Evolutionary conservation across 176 grass and related monocot genomes (phyloP), one percentile per base, ranked within the genome.

Genomic region (Tillandsia fasciculata): DNA sequence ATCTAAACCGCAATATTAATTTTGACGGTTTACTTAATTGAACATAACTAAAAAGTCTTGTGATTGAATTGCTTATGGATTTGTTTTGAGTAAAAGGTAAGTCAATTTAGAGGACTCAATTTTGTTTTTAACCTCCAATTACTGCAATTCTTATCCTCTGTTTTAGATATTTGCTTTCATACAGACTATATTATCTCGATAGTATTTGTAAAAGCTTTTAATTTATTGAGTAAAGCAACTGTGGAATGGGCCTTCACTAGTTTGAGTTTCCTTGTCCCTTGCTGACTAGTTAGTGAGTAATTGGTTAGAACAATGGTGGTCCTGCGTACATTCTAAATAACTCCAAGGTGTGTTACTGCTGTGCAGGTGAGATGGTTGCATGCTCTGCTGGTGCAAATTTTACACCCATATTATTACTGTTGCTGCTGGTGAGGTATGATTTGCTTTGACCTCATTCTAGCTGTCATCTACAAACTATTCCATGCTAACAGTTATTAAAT

Each of bases 341-440:
- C 28, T 9, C 9, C 8, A 11, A 9, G 4, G 17, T 77, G 2
- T 66, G 11, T 54, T 77, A 49, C 48, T 77, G 48, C 3, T 48
- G 8, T 49, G 61, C 77, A 92, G 89, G 85, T 77, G 82, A 80
- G 28, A 85, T 89, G 81, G 84, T 88, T 51, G 84, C 90, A 0
- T 83, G 82, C 70, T 87, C 93, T 78, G 87, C 95, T 71, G 89
- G 89, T 69, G 84, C 86, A 58, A 94, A 87, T 79, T 99, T 99
- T 71, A 90, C 90, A 29, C 95, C 95, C 95, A 99, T 78, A 76
- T 94, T 49, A 83, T 99, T 33, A 99, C 90, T 51, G 90, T 99
- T 47, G 90, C 95, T 68, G 81, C 87, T 56, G 95, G 95, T 15
- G 90, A 99, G 95, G 95, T 99, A 88, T 64, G 70, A 14, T 9